Base-by-base conservation (phyloP, 495 filamentous ascomycete species). In the Penicillium verhagenii region DNA sequence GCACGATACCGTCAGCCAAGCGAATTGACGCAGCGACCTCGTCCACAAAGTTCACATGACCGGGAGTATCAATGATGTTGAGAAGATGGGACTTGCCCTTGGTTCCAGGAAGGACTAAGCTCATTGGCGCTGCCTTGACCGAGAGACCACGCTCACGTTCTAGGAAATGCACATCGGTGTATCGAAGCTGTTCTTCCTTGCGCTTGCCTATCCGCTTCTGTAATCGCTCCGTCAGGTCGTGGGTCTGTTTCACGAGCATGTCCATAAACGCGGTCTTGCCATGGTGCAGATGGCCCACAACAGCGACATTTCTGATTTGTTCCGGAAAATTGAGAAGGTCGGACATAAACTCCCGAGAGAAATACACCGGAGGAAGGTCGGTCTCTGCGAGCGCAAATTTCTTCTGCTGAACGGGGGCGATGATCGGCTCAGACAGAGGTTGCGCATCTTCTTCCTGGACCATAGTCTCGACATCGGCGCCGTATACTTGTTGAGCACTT, bases 191-290 rank as follows among this genome's bases (percentile, higher is more conserved):
- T 68, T 97, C 92, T 57, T 96, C 92, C 46, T 86, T 80, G 66
- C 86, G 90, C 72, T 81, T 89, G 2, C 93, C 92, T 38, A 76
- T 86, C 65, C 84, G 85, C 71, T 88, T 91, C 26, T 94, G 86
- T 52, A 92, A 71, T 57, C 85, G 78, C 43, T 88, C 88, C 33
- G 81, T 76, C 37, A 96, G 82, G 52, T 95, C 89, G 63, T 98
- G 95, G 43, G 94, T 98, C 70, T 97, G 88, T 63, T 90, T 77
- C 2, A 98, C 94, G 37, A 98, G 75, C 91, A 97, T 97, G 69
- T 98, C 94, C 91, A 97, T 92, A 54, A 98, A 87, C 1, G 93
- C 91, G 16, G 94, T 97, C 76, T 98, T 98, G 52, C 94, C 94
- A 73, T 98, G 94, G 64, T 98, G 94, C 31, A 98, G 72, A 74